Evolutionary conservation across 306 rosid species (phyloP).

Genomic region (Cicer judaicum): DNA sequence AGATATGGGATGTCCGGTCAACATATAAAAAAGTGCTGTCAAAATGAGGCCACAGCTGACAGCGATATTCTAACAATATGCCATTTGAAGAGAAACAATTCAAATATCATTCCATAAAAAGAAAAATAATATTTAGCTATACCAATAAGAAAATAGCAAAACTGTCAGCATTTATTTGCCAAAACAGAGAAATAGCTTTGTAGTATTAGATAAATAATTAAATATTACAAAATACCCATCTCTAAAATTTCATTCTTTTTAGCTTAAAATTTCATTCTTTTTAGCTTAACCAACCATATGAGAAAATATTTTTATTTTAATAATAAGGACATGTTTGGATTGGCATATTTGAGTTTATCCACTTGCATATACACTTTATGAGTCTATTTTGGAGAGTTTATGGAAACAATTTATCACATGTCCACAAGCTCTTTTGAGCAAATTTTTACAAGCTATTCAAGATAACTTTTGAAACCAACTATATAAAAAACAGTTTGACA

Average conservation of each 20-base stretch:
- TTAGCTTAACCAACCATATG: background rate
- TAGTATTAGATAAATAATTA: background rate
- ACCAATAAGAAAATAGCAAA: constrained; percentile 1
- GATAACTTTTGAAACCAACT: too few relatives aligned
- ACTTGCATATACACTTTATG: too few relatives aligned
- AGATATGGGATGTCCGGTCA: background rate
- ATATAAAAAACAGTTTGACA: too few relatives aligned
- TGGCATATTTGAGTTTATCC: too few relatives aligned
- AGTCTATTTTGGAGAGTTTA: too few relatives aligned
- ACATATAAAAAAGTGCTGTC: background rate
- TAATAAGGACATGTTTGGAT: background rate
- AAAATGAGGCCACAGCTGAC: background rate
- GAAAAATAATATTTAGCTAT: background rate
- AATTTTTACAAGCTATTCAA: too few relatives aligned
- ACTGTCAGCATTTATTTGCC: background rate
- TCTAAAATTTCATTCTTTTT: background rate
- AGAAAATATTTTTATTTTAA: background rate
- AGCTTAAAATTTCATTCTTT: background rate
- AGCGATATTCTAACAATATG: background rate
- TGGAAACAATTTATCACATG: too few relatives aligned
- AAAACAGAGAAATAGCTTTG: background rate
- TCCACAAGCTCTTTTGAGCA: too few relatives aligned
- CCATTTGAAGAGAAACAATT: background rate
- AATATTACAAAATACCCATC: constrained; percentile 1
- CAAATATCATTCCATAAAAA: background rate